These are phyloP conservation scores for Neonectria faginata DNA, from an alignment of 2,329 filamentous ascomycete species.

Conservation along the genomic window DNA sequence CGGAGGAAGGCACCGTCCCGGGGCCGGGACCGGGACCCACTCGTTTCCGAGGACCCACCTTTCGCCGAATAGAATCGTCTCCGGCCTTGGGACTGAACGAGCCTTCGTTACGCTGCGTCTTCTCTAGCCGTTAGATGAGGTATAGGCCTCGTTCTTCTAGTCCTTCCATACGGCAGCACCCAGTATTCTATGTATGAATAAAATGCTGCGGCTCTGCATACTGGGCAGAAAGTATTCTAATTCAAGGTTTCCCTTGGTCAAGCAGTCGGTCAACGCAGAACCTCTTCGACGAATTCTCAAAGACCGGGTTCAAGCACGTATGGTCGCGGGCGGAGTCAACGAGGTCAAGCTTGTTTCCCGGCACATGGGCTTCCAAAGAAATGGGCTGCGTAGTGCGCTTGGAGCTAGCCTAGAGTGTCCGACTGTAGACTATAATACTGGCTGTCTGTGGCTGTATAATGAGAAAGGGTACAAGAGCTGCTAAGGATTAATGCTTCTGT, in stretches of 20 bases:
- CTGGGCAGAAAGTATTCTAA: slow-evolving; percentile 3
- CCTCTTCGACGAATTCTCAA: too few species aligned
- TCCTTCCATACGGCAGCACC: too few species aligned
- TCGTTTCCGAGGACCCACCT: slow-evolving; percentile 2
- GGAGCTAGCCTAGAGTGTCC: too few species aligned
- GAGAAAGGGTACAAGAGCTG: not conserved
- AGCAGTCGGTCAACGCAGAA: too few species aligned
- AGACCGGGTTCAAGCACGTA: slow-evolving; percentile 7
- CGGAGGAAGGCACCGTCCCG: not conserved
- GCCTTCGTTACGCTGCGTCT: not conserved
- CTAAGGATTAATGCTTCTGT: not conserved
- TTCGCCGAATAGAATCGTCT: slow-evolving; percentile 13
- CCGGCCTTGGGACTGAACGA: slow-evolving; percentile 3
- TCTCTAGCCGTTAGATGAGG: too few species aligned
- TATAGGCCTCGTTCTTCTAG: too few species aligned
- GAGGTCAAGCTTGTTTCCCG: not conserved
- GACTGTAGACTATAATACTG: not conserved
- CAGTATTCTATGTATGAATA: too few species aligned
- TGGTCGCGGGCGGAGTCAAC: not conserved
- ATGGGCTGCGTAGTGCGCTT: not conserved
- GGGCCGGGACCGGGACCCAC: not conserved
- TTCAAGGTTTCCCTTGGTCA: not conserved
- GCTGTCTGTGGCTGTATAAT: too few species aligned
- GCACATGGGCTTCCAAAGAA: not conserved
- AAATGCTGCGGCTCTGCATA: too few species aligned